Conservation (phyloP, 2,329 filamentous ascomycete genomes). For the Calonectria henricotiae region DNA sequence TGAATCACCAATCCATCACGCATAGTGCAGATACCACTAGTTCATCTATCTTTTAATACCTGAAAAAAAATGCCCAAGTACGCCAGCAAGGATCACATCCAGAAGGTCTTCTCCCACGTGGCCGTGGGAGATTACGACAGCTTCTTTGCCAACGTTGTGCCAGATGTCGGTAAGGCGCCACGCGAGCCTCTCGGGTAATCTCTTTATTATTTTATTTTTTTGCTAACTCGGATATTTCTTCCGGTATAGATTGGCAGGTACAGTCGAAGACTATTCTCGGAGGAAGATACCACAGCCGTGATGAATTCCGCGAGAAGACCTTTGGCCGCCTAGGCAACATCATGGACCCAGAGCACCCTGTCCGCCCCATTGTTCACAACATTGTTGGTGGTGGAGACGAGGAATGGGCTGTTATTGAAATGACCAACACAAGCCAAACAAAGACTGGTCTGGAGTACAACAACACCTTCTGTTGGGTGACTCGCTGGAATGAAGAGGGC, state of each 20-base stretch:
- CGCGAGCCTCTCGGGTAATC: background rate
- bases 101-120: constrained; percentile 18
- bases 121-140: constrained; percentile 20
- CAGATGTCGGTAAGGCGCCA: constrained; percentile 4
- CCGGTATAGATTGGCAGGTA: background rate
- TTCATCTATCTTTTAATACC: background rate
- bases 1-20: background rate
- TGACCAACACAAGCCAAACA: constrained; percentile 21
- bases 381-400: constrained; percentile 18
- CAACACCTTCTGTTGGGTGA: constrained; percentile 24
- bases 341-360: constrained; percentile 21
- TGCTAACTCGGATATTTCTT: background rate
- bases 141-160: constrained; percentile 21
- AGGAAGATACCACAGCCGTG: constrained; percentile 16
- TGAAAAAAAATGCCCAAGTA: constrained; percentile 7
- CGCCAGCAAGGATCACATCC: constrained; percentile 24
- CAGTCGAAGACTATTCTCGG: constrained; percentile 21
- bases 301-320: constrained; percentile 24
- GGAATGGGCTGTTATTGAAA: constrained; percentile 17
- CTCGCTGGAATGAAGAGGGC: constrained; percentile 22
- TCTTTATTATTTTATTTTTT: too few species aligned
- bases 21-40: background rate
- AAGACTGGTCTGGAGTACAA: constrained; percentile 20
- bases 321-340: constrained; percentile 21
- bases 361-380: constrained; percentile 11